These are phyloP conservation scores for Botrytis fragariae DNA, from an alignment of 2,329 filamentous ascomycete species.

Conservation along the genomic window DNA sequence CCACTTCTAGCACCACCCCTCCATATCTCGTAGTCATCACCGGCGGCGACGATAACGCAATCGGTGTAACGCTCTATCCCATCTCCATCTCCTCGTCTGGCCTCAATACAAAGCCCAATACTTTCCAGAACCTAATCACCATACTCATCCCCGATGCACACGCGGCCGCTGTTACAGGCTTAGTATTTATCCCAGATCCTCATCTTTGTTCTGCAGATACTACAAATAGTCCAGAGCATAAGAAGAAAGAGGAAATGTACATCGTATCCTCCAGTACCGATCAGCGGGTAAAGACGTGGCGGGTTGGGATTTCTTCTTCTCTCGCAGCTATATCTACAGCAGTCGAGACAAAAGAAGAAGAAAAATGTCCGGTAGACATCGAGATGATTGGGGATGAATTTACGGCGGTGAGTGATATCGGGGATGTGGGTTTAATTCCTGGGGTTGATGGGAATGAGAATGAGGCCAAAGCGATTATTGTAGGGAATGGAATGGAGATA, in stretches of 20 bases:
- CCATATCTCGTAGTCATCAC: slow-evolving; percentile 56
- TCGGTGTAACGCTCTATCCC: slow-evolving; percentile 56
- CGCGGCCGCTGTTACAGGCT: slow-evolving; percentile 66
- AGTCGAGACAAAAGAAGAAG: slow-evolving; percentile 22
- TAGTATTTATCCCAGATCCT: slow-evolving; percentile 38
- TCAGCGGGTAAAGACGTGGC: slow-evolving; percentile 58
- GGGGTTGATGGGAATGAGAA: not conserved
- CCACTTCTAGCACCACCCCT: slow-evolving; percentile 12
- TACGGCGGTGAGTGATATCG: slow-evolving; percentile 60
- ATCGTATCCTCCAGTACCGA: slow-evolving; percentile 57
- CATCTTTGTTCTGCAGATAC: not conserved
- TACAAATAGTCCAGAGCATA: not conserved
- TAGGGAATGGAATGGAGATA: slow-evolving; percentile 39
- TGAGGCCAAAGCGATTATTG: slow-evolving; percentile 32
- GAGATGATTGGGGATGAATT: slow-evolving; percentile 50
- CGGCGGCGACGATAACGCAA: slow-evolving; percentile 84
- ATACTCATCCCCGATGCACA: slow-evolving; percentile 58
- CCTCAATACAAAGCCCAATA: not conserved
- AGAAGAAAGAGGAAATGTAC: slow-evolving; percentile 16
- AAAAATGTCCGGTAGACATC: slow-evolving; percentile 34
- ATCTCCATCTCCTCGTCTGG: not conserved
- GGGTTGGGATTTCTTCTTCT: not conserved
- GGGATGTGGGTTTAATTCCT: slow-evolving; percentile 44
- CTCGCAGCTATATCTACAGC: not conserved
- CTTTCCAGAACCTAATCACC: not conserved